Conservation (phyloP, 306 rosid genomes). For the Prunus davidiana region DNA sequence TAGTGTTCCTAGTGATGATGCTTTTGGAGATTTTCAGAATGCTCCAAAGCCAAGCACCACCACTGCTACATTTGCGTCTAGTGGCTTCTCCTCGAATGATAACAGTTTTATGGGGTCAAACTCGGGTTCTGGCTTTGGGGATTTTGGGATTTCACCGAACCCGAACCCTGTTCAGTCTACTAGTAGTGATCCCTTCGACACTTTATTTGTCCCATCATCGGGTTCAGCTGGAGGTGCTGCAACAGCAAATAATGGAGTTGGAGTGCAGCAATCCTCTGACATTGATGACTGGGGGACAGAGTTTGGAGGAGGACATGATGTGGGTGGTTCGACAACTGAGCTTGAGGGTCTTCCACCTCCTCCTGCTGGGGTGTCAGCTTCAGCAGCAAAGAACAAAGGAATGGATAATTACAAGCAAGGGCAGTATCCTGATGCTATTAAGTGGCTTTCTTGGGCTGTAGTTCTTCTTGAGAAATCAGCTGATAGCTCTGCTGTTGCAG, state of each 20-base stretch:
- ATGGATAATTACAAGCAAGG: constrained; percentile 93
- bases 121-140: constrained; percentile 26
- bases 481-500: constrained; percentile 43
- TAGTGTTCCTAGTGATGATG: constrained; percentile 26
- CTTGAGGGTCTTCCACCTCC: constrained; percentile 98
- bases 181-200: constrained; percentile 66
- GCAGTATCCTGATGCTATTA: constrained; percentile 93
- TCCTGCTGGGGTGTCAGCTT: constrained; percentile 76
- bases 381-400: constrained; percentile 82
- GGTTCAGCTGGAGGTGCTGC: constrained; percentile 34
- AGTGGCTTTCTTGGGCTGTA: constrained; percentile 97
- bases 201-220: constrained; percentile 61
- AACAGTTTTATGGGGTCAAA: constrained; percentile 42
- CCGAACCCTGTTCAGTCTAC: constrained; percentile 43
- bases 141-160: constrained; percentile 40
- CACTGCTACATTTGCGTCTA: constrained; percentile 36
- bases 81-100: constrained; percentile 25
- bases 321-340: constrained; percentile 77
- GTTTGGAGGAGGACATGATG: constrained; percentile 68
- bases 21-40: constrained; percentile 83
- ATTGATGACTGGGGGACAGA: constrained; percentile 84
- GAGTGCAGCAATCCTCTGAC: constrained; percentile 41
- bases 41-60: constrained; percentile 56
- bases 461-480: constrained; percentile 76
- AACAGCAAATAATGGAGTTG: constrained; percentile 28